Percentiles rank a stretch among this genome's conserved stretches.
These are phyloP conservation scores for Dunaliella primolecta DNA, from an alignment of 139 green algal genomes.

Conservation along the genomic window DNA sequence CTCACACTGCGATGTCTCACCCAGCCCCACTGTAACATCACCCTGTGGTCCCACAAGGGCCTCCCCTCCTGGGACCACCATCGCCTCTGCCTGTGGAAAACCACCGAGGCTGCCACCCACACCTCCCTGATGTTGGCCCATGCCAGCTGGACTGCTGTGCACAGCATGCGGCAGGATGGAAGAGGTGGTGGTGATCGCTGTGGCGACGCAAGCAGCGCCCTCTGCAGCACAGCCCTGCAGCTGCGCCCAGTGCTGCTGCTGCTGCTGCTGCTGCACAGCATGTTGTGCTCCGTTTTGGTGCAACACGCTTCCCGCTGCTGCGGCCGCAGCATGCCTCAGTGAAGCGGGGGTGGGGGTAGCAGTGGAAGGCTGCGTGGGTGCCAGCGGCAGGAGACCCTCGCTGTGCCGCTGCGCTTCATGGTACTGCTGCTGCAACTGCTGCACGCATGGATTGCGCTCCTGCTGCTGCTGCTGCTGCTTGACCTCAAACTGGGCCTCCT, in stretches of 20 bases:
- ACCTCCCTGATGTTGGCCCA: too few relatives aligned
- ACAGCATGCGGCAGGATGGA: neutral
- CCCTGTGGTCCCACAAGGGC: too few relatives aligned
- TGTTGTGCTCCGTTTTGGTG: neutral
- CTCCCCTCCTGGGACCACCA: too few relatives aligned
- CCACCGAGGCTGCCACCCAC: neutral
- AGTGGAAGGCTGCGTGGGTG: neutral
- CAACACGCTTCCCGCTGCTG: too few relatives aligned
- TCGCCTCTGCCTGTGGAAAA: too few relatives aligned
- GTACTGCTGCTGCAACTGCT: neutral
- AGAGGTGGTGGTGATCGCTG: neutral
- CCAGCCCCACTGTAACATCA: neutral
- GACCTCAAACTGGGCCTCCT: too few relatives aligned
- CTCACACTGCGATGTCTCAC: neutral
- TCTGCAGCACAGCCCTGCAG: neutral
- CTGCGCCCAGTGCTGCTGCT: conserved; percentile 2
- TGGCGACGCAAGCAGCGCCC: neutral
- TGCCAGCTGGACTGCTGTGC: neutral
- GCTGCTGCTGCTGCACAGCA: neutral
- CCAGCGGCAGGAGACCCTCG: neutral
- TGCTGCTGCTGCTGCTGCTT: too few relatives aligned
- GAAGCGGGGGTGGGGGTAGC: too few relatives aligned
- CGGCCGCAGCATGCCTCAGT: neutral
- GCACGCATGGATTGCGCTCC: neutral
- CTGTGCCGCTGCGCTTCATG: neutral